Evolutionary conservation across 2,329 filamentous ascomycete species (phyloP), one percentile per base, ranked within the genome.

Genomic region (Colletotrichum euphorbiae): DNA sequence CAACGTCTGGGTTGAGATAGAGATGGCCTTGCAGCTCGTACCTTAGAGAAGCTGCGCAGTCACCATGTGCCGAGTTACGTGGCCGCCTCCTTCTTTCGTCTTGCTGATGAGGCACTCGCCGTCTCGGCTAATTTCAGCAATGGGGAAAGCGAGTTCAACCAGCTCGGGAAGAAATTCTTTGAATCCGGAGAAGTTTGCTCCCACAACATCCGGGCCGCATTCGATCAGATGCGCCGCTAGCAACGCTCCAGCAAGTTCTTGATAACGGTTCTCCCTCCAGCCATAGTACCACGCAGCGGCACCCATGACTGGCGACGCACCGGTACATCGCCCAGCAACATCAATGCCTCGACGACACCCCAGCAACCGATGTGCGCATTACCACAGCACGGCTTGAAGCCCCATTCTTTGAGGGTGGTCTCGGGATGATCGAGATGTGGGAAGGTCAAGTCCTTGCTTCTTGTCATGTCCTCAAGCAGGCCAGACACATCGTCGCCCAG

Each of bases 341-440:
- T 72, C 3, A 83, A 73, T 1, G 76, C 81, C 21, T 73, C 75
- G 19, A 77, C 75, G 63, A 82, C 82, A 2, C 78, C 81, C 31
- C 81, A 75, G 11, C 82, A 83, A 1, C 85, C 85, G 0, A 87
- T 79, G 71, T 88, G 88, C 3, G 81, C 85, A 38, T 86, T 84
- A 2, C 64, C 71, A 60, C 67, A 73, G 6, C 73, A 70, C 1
- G 74, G 72, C 36, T 74, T 70, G 45, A 72, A 68, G 0, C 63
- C 76, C 75, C 73, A 78, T 67, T 62, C 76, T 46, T 72, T 65
- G 21, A 72, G 61, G 0, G 62, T 74, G 33, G 71, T 67, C 28
- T 77, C 74, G 0, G 74, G 74, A 15, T 78, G 76, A 19, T 78
- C 76, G 2, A 77, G 48, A 19, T 78, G 75, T 0, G 71, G 70